Percentiles rank a stretch among this genome's conserved stretches.
Evolutionary conservation across 331 rosid genomes (phyloP).

Genomic region (Ulmus americana): DNA sequence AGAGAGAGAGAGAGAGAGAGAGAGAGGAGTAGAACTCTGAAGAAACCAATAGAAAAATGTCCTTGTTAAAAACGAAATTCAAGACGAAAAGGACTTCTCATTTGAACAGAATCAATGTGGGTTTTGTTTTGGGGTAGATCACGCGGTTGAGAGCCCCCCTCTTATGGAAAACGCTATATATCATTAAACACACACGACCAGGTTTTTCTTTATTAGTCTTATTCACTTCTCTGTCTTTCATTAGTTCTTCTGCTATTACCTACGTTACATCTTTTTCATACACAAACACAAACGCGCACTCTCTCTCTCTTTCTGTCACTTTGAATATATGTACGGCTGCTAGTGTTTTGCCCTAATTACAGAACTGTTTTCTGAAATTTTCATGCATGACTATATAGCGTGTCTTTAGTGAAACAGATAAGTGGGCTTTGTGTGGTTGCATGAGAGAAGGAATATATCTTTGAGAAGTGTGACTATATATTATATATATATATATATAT

Average conservation of each 20-base stretch:
- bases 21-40: conserved; percentile 7
- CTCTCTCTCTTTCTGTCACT: conserved; percentile 25
- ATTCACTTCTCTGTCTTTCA: conserved; percentile 16
- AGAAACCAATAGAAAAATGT: conserved; percentile 27
- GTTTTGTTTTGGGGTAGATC: conserved; percentile 22
- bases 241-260: conserved; percentile 18
- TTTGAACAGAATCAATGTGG: conserved; percentile 35
- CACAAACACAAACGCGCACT: conserved; percentile 16
- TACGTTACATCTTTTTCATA: conserved; percentile 37
- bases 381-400: conserved; percentile 42
- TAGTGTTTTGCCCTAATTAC: conserved; percentile 29
- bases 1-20: no score
- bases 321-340: conserved; percentile 45
- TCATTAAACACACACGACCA: conserved; percentile 17
- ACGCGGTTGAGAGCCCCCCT: conserved; percentile 26
- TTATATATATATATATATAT: conserved; percentile 9
- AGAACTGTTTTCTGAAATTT: conserved; percentile 58
- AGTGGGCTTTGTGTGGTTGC: conserved; percentile 35
- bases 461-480: conserved; percentile 31
- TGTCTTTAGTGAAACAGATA: conserved; percentile 46
- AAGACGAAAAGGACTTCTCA: conserved; percentile 34
- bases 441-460: conserved; percentile 28
- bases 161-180: conserved; percentile 20
- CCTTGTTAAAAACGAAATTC: conserved; percentile 28
- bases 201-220: conserved; percentile 20